phyloP scores from a whole-genome alignment of 805 yeast species.

The Metschnikowia picachoensis region DNA sequence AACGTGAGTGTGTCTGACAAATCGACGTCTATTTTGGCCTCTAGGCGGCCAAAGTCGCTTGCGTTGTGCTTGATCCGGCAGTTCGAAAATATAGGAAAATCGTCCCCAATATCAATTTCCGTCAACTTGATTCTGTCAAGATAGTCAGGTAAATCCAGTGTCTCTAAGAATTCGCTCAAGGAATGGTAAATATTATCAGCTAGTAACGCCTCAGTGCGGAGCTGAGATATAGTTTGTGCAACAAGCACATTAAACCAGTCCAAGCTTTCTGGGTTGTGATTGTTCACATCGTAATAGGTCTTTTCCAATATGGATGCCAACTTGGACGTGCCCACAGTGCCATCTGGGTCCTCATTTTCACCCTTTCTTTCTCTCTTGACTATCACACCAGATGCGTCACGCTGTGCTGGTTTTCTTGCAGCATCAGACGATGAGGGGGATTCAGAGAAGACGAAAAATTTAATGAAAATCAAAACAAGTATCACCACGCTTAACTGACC shows the following conservation, averaged over 20 bases:
- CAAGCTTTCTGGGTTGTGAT: conserved; percentile 83
- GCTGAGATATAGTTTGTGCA: conserved; percentile 85
- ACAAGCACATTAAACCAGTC: conserved; percentile 96
- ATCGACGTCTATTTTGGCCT: conserved; percentile 90
- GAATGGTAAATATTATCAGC: conserved; percentile 83
- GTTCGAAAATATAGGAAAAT: conserved; percentile 91
- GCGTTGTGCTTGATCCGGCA: conserved; percentile 71
- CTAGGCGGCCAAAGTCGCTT: conserved; percentile 52
- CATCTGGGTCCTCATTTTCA: conserved; percentile 11
- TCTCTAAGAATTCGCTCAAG: conserved; percentile 60
- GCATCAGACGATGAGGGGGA: conserved; percentile 36
- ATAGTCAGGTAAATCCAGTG: conserved; percentile 71
- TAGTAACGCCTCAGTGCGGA: conserved; percentile 82
- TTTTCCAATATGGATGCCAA: conserved; percentile 67
- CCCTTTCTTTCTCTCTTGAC: conserved; percentile 30
- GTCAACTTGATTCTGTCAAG: conserved; percentile 74
- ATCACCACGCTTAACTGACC: conserved; percentile 74
- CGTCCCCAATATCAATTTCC: conserved; percentile 90
- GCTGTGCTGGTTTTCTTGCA: conserved; percentile 15
- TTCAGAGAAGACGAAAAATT: conserved; percentile 75
- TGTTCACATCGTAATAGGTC: conserved; percentile 85
- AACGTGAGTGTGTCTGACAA: conserved; percentile 80
- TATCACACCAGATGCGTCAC: conserved; percentile 32
- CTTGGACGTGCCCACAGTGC: conserved; percentile 14
- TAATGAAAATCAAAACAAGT: conserved; percentile 59